Percentiles rank a stretch among this genome's conserved stretches.
These are phyloP conservation scores for Camillea tinctor DNA, from an alignment of 2,329 filamentous ascomycete genomes.

Conservation along the genomic window DNA sequence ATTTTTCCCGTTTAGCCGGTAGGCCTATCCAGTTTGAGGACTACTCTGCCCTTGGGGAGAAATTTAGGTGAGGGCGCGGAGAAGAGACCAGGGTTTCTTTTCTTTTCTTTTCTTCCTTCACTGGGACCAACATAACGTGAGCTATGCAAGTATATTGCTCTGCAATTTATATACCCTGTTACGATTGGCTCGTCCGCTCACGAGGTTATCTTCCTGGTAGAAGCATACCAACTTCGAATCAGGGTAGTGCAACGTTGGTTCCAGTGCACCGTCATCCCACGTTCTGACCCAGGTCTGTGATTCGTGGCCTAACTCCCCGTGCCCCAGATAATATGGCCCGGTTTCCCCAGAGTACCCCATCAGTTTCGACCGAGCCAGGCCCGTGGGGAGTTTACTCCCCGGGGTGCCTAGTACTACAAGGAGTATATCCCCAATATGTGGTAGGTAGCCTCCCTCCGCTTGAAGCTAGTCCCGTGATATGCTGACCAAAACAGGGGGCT, in stretches of 20 bases:
- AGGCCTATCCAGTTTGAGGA: constrained; percentile 19
- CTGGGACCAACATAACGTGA: neutral
- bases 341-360: neutral
- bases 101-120: neutral
- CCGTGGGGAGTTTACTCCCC: neutral
- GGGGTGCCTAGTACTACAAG: neutral
- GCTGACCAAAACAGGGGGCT: no score
- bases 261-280: neutral
- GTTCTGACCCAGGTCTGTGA: neutral
- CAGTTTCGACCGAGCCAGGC: neutral
- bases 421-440: no score
- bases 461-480: no score
- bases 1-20: constrained; percentile 29
- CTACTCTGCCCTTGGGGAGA: constrained; percentile 8
- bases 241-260: neutral
- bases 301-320: neutral
- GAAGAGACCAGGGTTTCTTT: neutral
- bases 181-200: neutral
- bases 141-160: neutral
- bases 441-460: no score
- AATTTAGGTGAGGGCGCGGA: constrained; percentile 3
- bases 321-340: neutral
- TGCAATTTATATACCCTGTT: neutral
- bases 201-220: neutral
- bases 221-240: neutral